These are phyloP conservation scores for Metarhizium anisopliae DNA, from an alignment of 2,329 filamentous ascomycete genomes.

Conservation along the genomic window DNA sequence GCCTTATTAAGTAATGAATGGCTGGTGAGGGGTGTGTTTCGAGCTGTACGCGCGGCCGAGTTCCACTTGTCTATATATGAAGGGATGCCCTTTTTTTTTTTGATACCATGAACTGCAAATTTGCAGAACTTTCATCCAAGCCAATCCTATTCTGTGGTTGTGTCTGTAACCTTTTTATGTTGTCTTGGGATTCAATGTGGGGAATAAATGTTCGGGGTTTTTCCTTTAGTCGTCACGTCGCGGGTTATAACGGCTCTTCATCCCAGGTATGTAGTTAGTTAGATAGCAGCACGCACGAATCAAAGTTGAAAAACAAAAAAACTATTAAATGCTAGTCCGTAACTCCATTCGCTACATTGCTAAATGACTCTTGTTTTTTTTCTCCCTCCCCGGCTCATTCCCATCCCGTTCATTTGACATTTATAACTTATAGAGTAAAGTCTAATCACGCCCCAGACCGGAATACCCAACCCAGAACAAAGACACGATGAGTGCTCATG, in stretches of 20 bases:
- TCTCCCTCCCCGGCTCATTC: not conserved
- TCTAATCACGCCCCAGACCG: not conserved
- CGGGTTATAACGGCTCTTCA: not conserved
- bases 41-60: not conserved
- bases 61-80: not conserved
- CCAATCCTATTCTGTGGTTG: not conserved
- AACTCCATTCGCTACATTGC: not conserved
- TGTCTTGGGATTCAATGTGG: not conserved
- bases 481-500: not conserved
- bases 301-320: not conserved
- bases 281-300: not conserved
- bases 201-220: not conserved
- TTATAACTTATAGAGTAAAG: not conserved
- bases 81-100: not conserved
- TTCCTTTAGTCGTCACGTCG: not conserved
- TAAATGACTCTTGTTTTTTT: not conserved
- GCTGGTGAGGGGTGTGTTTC: not conserved
- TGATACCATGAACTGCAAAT: not conserved
- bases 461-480: not conserved
- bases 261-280: not conserved
- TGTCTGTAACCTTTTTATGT: not conserved
- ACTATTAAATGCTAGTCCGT: not conserved
- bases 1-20: conserved; percentile 37
- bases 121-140: not conserved
- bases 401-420: not conserved